Evolutionary conservation across 257 asterid species (phyloP).

Genomic region (Avicennia marina): DNA sequence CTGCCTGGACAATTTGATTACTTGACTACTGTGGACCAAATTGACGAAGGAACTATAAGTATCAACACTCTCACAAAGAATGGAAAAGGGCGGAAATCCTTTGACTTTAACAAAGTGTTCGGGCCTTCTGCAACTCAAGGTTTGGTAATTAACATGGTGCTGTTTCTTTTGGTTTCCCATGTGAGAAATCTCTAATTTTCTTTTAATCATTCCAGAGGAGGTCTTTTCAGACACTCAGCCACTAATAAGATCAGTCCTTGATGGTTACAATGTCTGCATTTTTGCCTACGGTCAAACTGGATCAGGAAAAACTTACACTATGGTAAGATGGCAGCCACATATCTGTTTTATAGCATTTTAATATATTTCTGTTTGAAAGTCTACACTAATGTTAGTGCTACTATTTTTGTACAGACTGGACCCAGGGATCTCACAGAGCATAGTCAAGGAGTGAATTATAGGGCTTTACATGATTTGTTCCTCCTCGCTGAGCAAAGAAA

Average conservation of each 20-base stretch:
- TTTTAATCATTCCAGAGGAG: constrained; percentile 48
- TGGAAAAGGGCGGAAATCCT: constrained; percentile 70
- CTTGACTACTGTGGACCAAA: constrained; percentile 65
- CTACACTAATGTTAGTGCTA: constrained; percentile 1
- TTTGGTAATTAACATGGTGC: constrained; percentile 18
- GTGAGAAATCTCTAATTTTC: constrained; percentile 15
- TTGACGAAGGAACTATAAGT: constrained; percentile 82
- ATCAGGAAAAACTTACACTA: too few species aligned
- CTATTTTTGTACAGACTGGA: constrained; percentile 58
- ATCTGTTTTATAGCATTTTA: neutral
- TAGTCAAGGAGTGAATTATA: constrained; percentile 78
- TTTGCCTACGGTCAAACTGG: too few species aligned
- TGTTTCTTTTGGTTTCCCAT: neutral
- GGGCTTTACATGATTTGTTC: constrained; percentile 80
- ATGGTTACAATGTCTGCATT: constrained; percentile 91
- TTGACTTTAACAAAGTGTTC: constrained; percentile 88
- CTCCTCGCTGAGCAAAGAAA: constrained; percentile 75
- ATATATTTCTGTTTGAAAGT: constrained; percentile 10
- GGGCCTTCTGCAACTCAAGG: constrained; percentile 94
- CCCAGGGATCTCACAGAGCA: constrained; percentile 76
- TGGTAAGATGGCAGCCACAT: constrained; percentile 32
- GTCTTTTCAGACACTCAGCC: constrained; percentile 86
- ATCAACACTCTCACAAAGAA: constrained; percentile 55
- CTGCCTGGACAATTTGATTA: constrained; percentile 49
- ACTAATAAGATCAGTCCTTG: constrained; percentile 83